A percentile compares a stretch with the other conserved stretches of the same genome.
phyloP scores from a whole-genome alignment of 257 asterid species.

The Gentiana macrophylla region DNA sequence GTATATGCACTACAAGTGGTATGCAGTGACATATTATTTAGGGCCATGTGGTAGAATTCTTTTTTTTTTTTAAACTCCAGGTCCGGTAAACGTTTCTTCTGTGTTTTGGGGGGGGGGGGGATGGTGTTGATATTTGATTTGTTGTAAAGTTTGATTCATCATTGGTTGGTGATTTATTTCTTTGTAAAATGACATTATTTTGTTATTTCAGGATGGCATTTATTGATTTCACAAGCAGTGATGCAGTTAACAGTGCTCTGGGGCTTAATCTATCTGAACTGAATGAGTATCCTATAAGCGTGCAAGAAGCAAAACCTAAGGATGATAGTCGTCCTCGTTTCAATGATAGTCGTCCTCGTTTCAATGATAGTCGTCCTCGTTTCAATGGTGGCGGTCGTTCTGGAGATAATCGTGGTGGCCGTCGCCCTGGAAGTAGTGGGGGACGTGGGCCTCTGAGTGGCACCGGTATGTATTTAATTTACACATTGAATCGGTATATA shows the following conservation, averaged over 20 bases:
- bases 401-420: conserved; percentile 7
- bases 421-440: conserved; percentile 10
- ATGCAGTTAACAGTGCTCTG: conserved; percentile 47
- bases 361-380: conserved; percentile 12
- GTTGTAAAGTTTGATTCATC: no score
- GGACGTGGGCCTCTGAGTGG: conserved; percentile 19
- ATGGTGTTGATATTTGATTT: no score
- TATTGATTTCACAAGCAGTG: conserved; percentile 37
- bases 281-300: conserved; percentile 27
- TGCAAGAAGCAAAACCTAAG: conserved; percentile 61
- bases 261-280: conserved; percentile 38
- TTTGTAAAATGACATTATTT: not conserved
- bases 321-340: conserved; percentile 20
- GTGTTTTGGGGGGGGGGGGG: no score
- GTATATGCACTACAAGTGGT: not conserved
- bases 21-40: no score
- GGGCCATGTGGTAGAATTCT: no score
- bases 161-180: not conserved
- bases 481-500: no score
- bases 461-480: no score
- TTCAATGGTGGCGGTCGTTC: conserved; percentile 9
- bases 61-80: no score
- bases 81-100: no score
- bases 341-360: conserved; percentile 2
- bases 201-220: conserved; percentile 48